Base-by-base conservation (phyloP, 2,329 filamentous ascomycete species). In the Ceratocystis smalleyi region DNA sequence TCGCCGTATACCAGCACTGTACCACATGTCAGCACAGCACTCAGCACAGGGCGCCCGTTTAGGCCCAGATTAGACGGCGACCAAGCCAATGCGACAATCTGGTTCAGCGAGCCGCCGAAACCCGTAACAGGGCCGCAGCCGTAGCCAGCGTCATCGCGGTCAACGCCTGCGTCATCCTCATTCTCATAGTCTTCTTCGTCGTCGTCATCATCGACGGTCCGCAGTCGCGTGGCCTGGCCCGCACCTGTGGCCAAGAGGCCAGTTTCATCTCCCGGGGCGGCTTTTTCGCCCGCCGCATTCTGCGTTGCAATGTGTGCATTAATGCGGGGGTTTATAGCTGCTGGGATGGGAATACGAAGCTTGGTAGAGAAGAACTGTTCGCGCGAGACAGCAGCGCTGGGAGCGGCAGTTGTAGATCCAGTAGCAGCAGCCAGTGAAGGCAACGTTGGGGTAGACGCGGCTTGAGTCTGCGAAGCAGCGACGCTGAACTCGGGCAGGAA, bases 11-110 rank as follows among this genome's bases (percentile, higher is more conserved):
- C 72, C 17, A 77, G 73, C 27, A 84, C 68, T 60, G 74, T 73
- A 1, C 82, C 82, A 1, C 75, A 76, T 7, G 78, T 79, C 0
- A 78, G 77, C 67, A 83, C 70, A 3, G 79, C 77, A 15, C 74
- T 76, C 43, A 84, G 72, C 4, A 83, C 76, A 0, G 81, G 77
- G 1, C 82, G 75, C 6, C 76, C 70, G 68, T 83, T 82, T 49
- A 76, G 75, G 1, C 82, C 81, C n/a, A 84, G 71, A 1, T 79
- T 80, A n/a, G 72, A 72, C 0, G 81, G 81, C n/a, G 81, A 83
- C 82, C 82, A 84, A 59, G 76, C 78, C 22, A 83, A 68, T 7
- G 74, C 72, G 15, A 83, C 75, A 17, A 81, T 76, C 68, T 84
- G 81, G 67, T 81, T 82, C 68, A 84, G 74, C 2, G 78, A 77